Evolutionary conservation across 257 asterid species (phyloP), one percentile per base, ranked within the genome.

Genomic region (Solanum pinnatisectum): DNA sequence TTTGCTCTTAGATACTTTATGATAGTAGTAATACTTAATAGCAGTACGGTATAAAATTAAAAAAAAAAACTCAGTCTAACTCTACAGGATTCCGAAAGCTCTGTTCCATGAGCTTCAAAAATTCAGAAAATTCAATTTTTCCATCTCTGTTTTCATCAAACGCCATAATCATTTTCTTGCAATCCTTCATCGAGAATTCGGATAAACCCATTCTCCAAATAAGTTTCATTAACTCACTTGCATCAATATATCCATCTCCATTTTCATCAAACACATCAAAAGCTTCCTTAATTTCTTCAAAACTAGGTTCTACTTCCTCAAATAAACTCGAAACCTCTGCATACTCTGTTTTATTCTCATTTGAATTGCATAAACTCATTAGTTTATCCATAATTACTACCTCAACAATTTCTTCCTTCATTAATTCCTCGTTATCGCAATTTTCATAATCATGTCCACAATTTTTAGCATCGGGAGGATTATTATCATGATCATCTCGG

Each of bases 191-290:
- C 0, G 87, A 84, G 82, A 87, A 76, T 12, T 88, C 90, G 8
- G 33, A 59, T 40, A 91, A 87, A 2, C 95, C 95, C 77, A 94
- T 73, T 6, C 89, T 89, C 10, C 79, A 67, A 86, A 93, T 59
- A 16, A 92, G 88, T 73, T 49, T 90, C 84, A 23, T 83, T 88
- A 94, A 70, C 90, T 94, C 97, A 23, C 15, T 86, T 30, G 92
- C 92, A 84, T 93, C 97, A 12, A 94, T 91, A 76, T 78, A 94
- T 2, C 95, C 97, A 90, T 94, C 97, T 12, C 89, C 88, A 60
- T 93, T 89, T 22, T 89, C 90, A 87, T 94, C 96, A 68, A 93
- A 93, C 35, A 91, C 3, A 63, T 78, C 87, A 87, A 94, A 94
- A 8, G 95, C 95, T 85, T 91, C 94, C 46, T 88, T 87, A 77